These are phyloP conservation scores for Beta macrorhiza DNA, from an alignment of 179 eudicot genomes.

Conservation along the genomic window DNA sequence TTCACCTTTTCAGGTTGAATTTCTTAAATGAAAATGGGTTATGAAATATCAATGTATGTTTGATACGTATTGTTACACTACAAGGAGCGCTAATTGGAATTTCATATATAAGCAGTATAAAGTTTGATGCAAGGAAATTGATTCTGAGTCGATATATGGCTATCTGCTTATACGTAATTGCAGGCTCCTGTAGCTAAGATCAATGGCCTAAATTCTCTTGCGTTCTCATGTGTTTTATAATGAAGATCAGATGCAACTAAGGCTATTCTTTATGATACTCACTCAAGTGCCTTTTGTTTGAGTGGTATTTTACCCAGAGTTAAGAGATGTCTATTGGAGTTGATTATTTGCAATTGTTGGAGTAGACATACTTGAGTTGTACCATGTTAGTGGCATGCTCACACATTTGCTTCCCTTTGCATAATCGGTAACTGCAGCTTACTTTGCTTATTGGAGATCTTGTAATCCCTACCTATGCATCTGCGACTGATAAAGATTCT, in stretches of 20 bases:
- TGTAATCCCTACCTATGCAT: background rate
- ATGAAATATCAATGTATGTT: background rate
- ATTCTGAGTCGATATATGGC: background rate
- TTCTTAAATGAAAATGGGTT: too few species aligned
- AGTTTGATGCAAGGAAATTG: background rate
- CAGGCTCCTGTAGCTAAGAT: background rate
- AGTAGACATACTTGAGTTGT: background rate
- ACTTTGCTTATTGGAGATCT: background rate
- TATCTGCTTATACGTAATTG: background rate
- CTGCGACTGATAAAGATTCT: background rate
- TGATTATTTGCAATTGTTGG: background rate
- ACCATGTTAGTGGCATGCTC: background rate
- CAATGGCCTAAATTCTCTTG: background rate
- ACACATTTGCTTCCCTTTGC: background rate
- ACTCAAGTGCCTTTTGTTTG: background rate
- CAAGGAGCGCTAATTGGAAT: background rate
- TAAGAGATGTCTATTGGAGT: background rate
- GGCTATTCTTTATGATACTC: background rate
- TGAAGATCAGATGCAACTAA: background rate
- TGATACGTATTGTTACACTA: background rate
- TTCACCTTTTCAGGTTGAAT: background rate
- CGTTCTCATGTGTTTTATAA: background rate
- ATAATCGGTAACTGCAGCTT: background rate
- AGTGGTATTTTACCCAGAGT: background rate
- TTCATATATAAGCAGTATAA: too few species aligned